These are phyloP conservation scores for Nematocida minor DNA, from an alignment of 371 early-diverging fungal genomes.

Conservation along the genomic window DNA sequence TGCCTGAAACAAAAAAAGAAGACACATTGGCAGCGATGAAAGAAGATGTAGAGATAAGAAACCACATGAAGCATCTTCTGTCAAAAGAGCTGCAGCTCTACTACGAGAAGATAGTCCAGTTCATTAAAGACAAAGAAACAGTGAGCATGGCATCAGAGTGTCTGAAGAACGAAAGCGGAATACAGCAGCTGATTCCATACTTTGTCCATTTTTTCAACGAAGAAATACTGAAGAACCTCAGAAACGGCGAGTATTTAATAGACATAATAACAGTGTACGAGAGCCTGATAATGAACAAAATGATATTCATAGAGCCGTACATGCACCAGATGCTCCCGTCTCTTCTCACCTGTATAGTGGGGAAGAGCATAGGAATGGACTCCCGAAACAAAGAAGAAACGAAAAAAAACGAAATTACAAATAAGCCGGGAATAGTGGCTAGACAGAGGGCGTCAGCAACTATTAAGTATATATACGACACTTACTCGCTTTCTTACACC, in stretches of 20 bases:
- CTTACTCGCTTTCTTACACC: conserved; percentile 59
- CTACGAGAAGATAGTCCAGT: conserved; percentile 81
- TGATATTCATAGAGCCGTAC: conserved; percentile 90
- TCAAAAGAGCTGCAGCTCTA: conserved; percentile 89
- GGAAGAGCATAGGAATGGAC: conserved; percentile 68
- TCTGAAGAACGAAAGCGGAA: conserved; percentile 77
- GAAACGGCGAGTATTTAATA: conserved; percentile 50
- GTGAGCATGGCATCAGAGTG: conserved; percentile 76
- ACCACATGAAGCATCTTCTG: conserved; percentile 71
- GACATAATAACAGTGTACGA: conserved; percentile 70
- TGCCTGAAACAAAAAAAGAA: conserved; percentile 64
- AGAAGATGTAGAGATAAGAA: conserved; percentile 63
- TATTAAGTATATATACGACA: conserved; percentile 64
- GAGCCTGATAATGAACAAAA: conserved; percentile 77
- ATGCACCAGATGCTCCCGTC: conserved; percentile 93
- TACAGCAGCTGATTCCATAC: conserved; percentile 92
- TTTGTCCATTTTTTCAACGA: conserved; percentile 87
- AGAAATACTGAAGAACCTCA: conserved; percentile 67
- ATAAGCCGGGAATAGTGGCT: conserved; percentile 1
- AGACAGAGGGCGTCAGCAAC: conserved; percentile 56
- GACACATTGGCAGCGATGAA: conserved; percentile 69
- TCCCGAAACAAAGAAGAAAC: neutral
- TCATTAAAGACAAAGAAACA: conserved; percentile 71
- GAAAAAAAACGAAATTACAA: neutral
- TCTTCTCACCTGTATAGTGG: conserved; percentile 84